phyloP scores from a whole-genome alignment of 2,329 filamentous ascomycete genomes.

The Sordariomycetes sp. region DNA sequence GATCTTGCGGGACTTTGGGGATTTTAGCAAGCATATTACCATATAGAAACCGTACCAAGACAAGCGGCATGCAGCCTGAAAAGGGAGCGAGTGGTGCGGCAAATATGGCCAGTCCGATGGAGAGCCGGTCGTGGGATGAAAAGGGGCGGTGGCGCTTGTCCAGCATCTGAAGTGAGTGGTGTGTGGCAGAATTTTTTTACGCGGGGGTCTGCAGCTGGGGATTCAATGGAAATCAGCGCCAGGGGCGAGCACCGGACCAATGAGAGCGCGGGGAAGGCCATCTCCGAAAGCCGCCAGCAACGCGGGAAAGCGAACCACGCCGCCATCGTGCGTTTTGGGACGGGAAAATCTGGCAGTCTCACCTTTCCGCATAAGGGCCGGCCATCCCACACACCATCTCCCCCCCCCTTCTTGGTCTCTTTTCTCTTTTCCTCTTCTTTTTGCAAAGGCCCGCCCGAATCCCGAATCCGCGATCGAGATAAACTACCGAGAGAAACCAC shows the following conservation, averaged over 20 bases:
- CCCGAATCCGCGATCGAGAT: neutral
- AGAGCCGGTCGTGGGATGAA: neutral
- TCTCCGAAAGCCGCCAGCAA: neutral
- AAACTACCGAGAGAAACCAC: neutral
- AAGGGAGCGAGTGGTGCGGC: neutral
- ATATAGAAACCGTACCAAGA: neutral
- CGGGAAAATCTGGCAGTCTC: neutral
- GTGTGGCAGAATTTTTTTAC: neutral
- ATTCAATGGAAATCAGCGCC: neutral
- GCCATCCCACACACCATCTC: neutral
- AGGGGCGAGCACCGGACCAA: neutral
- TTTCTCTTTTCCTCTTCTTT: neutral
- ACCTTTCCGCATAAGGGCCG: neutral
- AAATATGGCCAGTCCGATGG: neutral
- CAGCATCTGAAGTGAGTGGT: no score
- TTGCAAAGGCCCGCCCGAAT: conserved; percentile 2
- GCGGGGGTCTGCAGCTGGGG: no score
- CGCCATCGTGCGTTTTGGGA: neutral
- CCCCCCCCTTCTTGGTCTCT: neutral
- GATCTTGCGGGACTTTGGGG: neutral
- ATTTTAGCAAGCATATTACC: neutral
- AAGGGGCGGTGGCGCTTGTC: neutral
- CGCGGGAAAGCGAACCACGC: neutral
- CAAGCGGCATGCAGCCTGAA: neutral
- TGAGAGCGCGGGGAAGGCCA: neutral